Evolutionary conservation across 2,329 filamentous ascomycete genomes (phyloP), one percentile per base, ranked within the genome.

Genomic region (Polychaeton citri): DNA sequence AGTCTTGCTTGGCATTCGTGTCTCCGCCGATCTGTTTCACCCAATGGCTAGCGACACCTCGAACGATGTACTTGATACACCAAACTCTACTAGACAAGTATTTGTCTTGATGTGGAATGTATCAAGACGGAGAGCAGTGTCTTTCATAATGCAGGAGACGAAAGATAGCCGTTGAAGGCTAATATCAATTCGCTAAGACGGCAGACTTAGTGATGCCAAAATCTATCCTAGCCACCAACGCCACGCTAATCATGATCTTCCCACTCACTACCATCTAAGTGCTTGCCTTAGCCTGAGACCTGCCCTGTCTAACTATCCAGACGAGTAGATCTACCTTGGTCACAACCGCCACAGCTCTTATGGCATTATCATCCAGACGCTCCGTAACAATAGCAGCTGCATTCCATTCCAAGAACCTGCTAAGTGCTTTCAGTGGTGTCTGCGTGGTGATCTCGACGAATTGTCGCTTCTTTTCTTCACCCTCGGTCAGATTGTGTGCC

Each of bases 351-450:
- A 90, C 68, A 2, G 92, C 86, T 67, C 84, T 92, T 47, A 76
- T 41, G 2, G 36, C 38, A 6, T 44, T 45, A 9, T 64, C 72
- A 40, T 71, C 70, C 13, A 17, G 13, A 47, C 74, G 71, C 59
- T 96, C 87, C 0, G 88, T 98, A 3, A 98, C 85, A 33, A 98
- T 77, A 0, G 90, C 90, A 0, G 90, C 88, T 48, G 82, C 90
- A 62, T 98, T 96, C 86, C 90, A 96, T 64, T 96, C 86, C 46
- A 96, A 85, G 64, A 98, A 98, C 52, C 82, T 78, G 66, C 85
- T 88, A 36, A 98, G 69, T 31, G 81, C 79, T 32, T 72, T 74
- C 26, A 98, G 69, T 3, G 81, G 81, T 1, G 90, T 98, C 46
- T 95, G 83, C 56, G 81, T 68, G 5, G 90, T 96, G 54, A 98